Conservation (phyloP, 768 basidiomycete species). For the Suillus sp. region DNA sequence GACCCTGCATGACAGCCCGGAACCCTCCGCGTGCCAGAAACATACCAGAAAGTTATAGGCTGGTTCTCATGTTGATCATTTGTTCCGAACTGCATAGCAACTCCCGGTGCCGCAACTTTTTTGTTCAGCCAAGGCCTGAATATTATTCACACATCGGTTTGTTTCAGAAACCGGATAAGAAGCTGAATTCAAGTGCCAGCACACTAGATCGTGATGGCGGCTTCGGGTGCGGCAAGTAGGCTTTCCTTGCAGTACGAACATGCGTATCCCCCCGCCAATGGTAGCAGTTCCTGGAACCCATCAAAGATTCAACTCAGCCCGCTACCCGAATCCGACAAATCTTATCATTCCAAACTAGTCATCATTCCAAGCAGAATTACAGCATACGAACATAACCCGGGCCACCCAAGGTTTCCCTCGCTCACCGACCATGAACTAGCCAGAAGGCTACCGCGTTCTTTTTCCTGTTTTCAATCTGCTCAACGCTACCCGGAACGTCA, state of each 20-base stretch:
- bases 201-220: constrained; percentile 2
- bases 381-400: constrained; percentile 11
- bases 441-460: not conserved
- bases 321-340: constrained; percentile 16
- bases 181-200: not conserved
- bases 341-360: constrained; percentile 16
- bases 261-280: constrained; percentile 6
- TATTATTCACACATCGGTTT: no score
- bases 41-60: constrained; percentile 15
- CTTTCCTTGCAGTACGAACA: constrained; percentile 1
- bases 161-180: constrained; percentile 1
- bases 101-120: constrained; percentile 22
- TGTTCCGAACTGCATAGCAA: constrained; percentile 36
- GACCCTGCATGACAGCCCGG: not conserved
- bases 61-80: constrained; percentile 24
- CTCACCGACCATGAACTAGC: no score
- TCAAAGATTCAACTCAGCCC: constrained; percentile 19
- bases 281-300: constrained; percentile 15
- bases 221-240: not conserved
- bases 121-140: constrained; percentile 4
- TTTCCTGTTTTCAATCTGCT: not conserved
- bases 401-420: not conserved
- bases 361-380: constrained; percentile 10
- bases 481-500: not conserved
- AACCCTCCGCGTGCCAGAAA: constrained; percentile 1